Conservation (phyloP, 2,329 filamentous ascomycete genomes). For the Diplodia corticola region DNA sequence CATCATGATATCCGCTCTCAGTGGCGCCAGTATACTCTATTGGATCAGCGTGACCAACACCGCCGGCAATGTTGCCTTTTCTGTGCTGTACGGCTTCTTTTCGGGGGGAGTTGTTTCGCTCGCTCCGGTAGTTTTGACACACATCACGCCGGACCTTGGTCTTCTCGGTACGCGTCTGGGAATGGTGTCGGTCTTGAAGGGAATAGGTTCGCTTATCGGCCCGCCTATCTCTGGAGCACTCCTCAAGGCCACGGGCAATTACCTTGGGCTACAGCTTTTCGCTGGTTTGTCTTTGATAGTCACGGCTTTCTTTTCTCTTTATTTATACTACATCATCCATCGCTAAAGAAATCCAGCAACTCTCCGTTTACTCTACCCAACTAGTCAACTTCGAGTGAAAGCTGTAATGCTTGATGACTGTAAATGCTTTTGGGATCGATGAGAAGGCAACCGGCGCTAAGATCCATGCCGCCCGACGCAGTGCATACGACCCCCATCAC, state of each 20-base stretch:
- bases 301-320: not conserved
- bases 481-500: no score
- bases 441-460: no score
- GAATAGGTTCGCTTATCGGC: conserved; percentile 55
- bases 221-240: conserved; percentile 61
- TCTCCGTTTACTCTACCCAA: no score
- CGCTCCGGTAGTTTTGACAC: not conserved
- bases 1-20: not conserved
- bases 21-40: not conserved
- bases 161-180: conserved; percentile 54
- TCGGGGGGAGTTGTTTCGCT: conserved; percentile 12
- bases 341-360: not conserved
- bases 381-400: no score
- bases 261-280: not conserved
- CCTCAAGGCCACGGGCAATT: conserved; percentile 32
- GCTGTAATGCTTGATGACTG: no score
- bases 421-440: no score
- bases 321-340: not conserved
- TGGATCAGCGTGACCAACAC: conserved; percentile 2
- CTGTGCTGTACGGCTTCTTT: conserved; percentile 7
- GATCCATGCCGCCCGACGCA: no score
- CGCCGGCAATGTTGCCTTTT: conserved; percentile 1
- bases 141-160: conserved; percentile 25
- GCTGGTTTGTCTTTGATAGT: not conserved
- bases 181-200: conserved; percentile 54